Percentiles rank a stretch among this genome's conserved stretches.
phyloP scores from a whole-genome alignment of 306 rosid species.

The Trichosanthes cucumerina region DNA sequence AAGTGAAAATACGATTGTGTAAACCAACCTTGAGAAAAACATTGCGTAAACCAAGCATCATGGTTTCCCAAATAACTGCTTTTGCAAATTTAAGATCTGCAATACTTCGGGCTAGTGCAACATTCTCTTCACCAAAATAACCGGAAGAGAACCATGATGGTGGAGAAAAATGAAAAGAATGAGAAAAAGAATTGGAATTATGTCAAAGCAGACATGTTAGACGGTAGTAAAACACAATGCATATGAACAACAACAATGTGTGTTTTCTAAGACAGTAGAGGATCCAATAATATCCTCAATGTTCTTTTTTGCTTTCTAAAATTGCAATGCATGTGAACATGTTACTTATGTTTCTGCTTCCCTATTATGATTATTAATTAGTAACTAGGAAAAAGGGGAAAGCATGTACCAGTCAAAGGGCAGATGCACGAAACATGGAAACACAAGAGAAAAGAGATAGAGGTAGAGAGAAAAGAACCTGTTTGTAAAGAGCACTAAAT shows the following conservation, averaged over 20 bases:
- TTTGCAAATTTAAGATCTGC: conserved; percentile 58
- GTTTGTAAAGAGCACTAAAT: conserved; percentile 98
- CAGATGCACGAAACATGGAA: conserved; percentile 7
- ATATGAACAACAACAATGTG: background rate
- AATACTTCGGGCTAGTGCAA: conserved; percentile 63
- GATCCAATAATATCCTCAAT: background rate
- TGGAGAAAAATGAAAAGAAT: conserved; percentile 5
- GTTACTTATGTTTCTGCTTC: background rate
- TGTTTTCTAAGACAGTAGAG: background rate
- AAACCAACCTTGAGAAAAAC: conserved; percentile 63
- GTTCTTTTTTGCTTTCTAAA: background rate
- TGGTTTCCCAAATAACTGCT: conserved; percentile 81
- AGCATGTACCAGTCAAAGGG: conserved; percentile 5
- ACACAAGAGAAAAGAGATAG: conserved; percentile 14
- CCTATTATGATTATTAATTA: conserved; percentile 2
- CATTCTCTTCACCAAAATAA: conserved; percentile 92
- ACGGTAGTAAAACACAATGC: background rate
- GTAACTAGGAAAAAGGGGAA: conserved; percentile 14
- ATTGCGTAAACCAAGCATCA: conserved; percentile 79
- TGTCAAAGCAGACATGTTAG: background rate
- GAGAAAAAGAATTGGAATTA: conserved; percentile 7
- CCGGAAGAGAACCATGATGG: conserved; percentile 30
- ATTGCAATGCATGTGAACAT: background rate
- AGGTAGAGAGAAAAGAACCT: conserved; percentile 31
- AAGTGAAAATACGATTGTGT: no score